These are phyloP conservation scores for Neurospora sp. DNA, from an alignment of 495 filamentous ascomycete genomes.

Conservation along the genomic window DNA sequence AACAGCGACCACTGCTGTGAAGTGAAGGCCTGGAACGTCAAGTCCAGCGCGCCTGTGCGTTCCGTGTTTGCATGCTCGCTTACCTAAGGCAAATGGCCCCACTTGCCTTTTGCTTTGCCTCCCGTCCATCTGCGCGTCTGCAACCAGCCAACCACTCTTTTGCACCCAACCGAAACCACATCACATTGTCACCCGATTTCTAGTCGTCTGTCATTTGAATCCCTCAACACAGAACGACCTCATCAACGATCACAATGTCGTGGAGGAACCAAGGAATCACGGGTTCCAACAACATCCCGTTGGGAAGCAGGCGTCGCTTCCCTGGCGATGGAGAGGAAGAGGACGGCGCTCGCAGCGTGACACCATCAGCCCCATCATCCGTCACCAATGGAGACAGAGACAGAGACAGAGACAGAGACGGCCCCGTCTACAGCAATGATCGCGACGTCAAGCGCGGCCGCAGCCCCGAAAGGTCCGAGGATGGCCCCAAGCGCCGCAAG, in stretches of 20 bases:
- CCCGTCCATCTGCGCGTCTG: constrained; percentile 11
- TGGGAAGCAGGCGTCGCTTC: constrained; percentile 81
- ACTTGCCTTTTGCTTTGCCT: not conserved
- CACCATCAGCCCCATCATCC: not conserved
- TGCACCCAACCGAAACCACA: not conserved
- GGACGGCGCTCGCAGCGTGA: not conserved
- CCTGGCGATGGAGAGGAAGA: constrained; percentile 55
- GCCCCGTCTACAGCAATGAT: constrained; percentile 49
- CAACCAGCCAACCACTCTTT: not conserved
- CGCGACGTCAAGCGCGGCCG: constrained; percentile 59
- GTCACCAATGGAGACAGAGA: constrained; percentile 17
- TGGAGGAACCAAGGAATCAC: constrained; percentile 96
- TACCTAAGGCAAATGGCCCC: not conserved
- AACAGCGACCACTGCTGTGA: not conserved
- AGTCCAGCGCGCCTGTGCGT: not conserved
- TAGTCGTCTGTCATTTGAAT: not conserved
- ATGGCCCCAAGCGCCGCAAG: constrained; percentile 77
- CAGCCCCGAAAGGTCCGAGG: constrained; percentile 43
- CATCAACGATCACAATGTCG: constrained; percentile 48
- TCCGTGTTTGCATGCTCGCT: not conserved
- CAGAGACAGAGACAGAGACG: constrained; percentile 3
- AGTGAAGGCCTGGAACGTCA: not conserved
- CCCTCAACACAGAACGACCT: not conserved
- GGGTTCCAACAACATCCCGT: constrained; percentile 94
- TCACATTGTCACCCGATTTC: not conserved